Evolutionary conservation across 345 rosid genomes (phyloP).

Genomic region (Lepidium sativum): DNA sequence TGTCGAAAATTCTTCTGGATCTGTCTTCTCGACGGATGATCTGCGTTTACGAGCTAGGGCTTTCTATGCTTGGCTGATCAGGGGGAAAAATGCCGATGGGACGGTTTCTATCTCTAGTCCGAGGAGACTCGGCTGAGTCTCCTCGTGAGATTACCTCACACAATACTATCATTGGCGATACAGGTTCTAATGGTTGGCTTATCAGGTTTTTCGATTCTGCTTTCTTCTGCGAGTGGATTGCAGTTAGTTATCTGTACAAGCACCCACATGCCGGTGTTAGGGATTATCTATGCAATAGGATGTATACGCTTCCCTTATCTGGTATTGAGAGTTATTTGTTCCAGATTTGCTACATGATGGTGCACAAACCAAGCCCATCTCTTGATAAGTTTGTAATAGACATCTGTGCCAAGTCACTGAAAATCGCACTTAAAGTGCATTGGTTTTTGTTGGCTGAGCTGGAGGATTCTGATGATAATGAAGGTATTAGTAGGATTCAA

Average conservation of each 20-base stretch:
- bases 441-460: conserved; percentile 98
- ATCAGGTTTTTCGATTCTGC: conserved; percentile 96
- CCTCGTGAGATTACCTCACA: conserved; percentile 90
- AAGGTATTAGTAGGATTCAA: conserved; percentile 92
- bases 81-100: conserved; percentile 65
- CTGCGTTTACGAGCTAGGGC: conserved; percentile 20
- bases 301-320: conserved; percentile 86
- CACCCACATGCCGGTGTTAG: conserved; percentile 92
- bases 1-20: conserved; percentile 11
- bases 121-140: conserved; percentile 60
- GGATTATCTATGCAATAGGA: conserved; percentile 94
- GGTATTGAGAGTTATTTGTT: conserved; percentile 93
- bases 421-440: conserved; percentile 91
- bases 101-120: conserved; percentile 75
- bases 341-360: conserved; percentile 91
- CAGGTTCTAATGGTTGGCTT: conserved; percentile 96
- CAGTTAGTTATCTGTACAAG: conserved; percentile 97
- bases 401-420: conserved; percentile 70
- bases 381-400: conserved; percentile 96
- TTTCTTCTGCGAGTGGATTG: conserved; percentile 99
- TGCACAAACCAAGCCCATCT: conserved; percentile 97
- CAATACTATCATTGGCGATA: conserved; percentile 50
- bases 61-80: conserved; percentile 42
- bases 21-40: conserved; percentile 18
- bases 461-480: conserved; percentile 93